These are phyloP conservation scores for Ceratocystis eucalypticola DNA, from an alignment of 2,329 filamentous ascomycete genomes.

Conservation along the genomic window DNA sequence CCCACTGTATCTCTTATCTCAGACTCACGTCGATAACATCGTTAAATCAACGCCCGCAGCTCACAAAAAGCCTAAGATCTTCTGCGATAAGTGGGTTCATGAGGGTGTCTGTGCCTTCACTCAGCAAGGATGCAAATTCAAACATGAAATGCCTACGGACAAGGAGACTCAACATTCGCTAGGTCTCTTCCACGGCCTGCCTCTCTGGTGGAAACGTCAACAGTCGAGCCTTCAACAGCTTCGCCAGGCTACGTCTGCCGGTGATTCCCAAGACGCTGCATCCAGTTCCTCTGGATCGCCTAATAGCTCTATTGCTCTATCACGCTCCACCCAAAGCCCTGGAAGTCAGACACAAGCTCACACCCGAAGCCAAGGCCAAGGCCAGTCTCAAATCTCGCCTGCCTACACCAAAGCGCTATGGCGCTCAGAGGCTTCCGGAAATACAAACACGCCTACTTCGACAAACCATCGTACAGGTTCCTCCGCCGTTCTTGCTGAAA, in stretches of 20 bases:
- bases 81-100: constrained; percentile 83
- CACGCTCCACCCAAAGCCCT: background rate
- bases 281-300: background rate
- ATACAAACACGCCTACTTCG: background rate
- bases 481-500: background rate
- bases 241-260: background rate
- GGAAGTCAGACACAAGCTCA: background rate
- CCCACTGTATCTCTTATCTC: constrained; percentile 4
- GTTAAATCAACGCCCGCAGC: background rate
- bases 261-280: background rate
- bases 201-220: constrained; percentile 42
- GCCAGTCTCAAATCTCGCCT: constrained; percentile 3
- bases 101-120: constrained; percentile 73
- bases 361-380: background rate
- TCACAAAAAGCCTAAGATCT: constrained; percentile 47
- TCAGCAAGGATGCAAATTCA: constrained; percentile 76
- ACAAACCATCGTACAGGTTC: background rate
- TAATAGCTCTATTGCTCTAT: background rate
- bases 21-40: background rate
- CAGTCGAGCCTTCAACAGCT: constrained; percentile 13
- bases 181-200: constrained; percentile 55
- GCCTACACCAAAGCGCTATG: constrained; percentile 7
- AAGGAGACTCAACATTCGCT: constrained; percentile 50
- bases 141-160: constrained; percentile 76
- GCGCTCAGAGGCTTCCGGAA: constrained; percentile 5